Conservation (phyloP, 2,329 filamentous ascomycete species). For the Pyrenochaeta sp. region DNA sequence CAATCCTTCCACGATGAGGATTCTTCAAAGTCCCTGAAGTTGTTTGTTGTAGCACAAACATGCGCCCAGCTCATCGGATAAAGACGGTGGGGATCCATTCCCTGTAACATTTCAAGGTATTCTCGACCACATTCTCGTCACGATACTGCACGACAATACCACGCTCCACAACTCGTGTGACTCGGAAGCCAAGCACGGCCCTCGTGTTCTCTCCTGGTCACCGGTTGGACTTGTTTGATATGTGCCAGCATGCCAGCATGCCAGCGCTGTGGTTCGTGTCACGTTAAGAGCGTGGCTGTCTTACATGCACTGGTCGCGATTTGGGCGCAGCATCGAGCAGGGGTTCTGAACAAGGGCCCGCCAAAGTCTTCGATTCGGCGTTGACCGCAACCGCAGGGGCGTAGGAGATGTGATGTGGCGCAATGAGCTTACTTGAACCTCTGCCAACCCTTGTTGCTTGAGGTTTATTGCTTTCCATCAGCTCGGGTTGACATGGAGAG, state of each 20-base stretch:
- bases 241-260: not conserved
- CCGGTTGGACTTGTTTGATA: not conserved
- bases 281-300: slow-evolving; percentile 5
- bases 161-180: not conserved
- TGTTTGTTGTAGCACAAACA: slow-evolving; percentile 4
- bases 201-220: slow-evolving; percentile 1
- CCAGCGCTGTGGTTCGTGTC: slow-evolving; percentile 6
- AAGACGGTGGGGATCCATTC: slow-evolving; percentile 20
- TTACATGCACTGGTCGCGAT: too few species aligned
- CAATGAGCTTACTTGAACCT: slow-evolving; percentile 1
- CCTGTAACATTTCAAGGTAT: slow-evolving; percentile 6
- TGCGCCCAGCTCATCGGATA: slow-evolving; percentile 6
- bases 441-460: not conserved
- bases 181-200: slow-evolving; percentile 2
- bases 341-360: not conserved
- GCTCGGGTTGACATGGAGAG: not conserved
- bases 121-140: not conserved
- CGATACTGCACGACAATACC: slow-evolving; percentile 5
- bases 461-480: not conserved
- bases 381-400: not conserved
- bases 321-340: slow-evolving; percentile 1
- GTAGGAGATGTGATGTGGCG: slow-evolving; percentile 3
- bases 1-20: not conserved
- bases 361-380: not conserved
- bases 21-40: slow-evolving; percentile 6